phyloP scores from a whole-genome alignment of 2,329 filamentous ascomycete genomes.

The Corinectria fuckeliana region DNA sequence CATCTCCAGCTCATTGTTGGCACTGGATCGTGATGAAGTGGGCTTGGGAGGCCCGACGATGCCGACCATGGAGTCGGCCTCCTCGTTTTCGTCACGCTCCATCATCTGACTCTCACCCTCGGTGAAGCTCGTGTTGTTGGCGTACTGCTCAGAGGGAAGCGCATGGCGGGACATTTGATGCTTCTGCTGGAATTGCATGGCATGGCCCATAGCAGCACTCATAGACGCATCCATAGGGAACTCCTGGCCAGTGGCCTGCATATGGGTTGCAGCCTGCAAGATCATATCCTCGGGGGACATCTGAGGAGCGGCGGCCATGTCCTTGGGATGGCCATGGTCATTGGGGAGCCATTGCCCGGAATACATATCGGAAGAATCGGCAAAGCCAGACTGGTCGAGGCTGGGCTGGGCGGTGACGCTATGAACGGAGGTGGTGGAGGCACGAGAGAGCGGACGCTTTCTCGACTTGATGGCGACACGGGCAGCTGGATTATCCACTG shows the following conservation, averaged over 20 bases:
- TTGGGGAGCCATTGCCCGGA: constrained; percentile 57
- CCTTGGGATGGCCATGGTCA: constrained; percentile 52
- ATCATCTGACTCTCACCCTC: constrained; percentile 66
- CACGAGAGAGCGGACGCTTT: constrained; percentile 61
- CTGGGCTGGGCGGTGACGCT: constrained; percentile 59
- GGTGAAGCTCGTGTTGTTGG: constrained; percentile 59
- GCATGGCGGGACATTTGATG: constrained; percentile 55
- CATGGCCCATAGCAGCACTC: constrained; percentile 51
- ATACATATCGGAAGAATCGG: constrained; percentile 53
- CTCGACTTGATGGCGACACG: constrained; percentile 49
- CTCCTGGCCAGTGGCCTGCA: constrained; percentile 59
- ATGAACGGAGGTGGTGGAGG: constrained; percentile 63
- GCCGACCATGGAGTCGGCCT: constrained; percentile 59
- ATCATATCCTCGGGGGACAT: constrained; percentile 67
- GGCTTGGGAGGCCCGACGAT: constrained; percentile 58
- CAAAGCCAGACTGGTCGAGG: constrained; percentile 55
- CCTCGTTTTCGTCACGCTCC: constrained; percentile 65
- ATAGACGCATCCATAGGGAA: constrained; percentile 56
- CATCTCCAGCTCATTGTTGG: constrained; percentile 83
- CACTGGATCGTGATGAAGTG: constrained; percentile 69
- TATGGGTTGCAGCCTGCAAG: constrained; percentile 62
- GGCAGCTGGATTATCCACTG: constrained; percentile 40
- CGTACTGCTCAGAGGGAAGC: constrained; percentile 61
- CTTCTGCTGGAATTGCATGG: constrained; percentile 50
- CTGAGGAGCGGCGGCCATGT: constrained; percentile 51